Percentiles rank a stretch among this genome's conserved stretches.
Conservation (phyloP, 2,329 filamentous ascomycete genomes). For the Helotiales sp. region DNA sequence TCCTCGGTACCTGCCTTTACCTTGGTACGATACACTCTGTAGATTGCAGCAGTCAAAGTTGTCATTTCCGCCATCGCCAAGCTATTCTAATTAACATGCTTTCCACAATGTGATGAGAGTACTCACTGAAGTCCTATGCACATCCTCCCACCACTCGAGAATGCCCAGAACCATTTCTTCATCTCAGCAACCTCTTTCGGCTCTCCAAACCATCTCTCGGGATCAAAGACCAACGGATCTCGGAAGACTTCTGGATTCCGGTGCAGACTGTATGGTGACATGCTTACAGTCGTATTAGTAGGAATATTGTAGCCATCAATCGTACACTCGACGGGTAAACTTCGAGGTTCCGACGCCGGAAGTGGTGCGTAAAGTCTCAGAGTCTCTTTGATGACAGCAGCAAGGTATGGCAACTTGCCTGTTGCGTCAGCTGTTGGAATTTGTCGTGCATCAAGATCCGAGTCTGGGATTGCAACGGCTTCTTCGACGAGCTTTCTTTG, state of each 20-base stretch:
- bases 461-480: conserved; percentile 34
- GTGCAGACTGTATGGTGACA: conserved; percentile 53
- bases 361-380: conserved; percentile 50
- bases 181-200: conserved; percentile 35
- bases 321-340: conserved; percentile 35
- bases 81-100: conserved; percentile 25
- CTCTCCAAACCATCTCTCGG: conserved; percentile 49
- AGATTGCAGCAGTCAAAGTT: conserved; percentile 45
- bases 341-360: conserved; percentile 51
- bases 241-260: conserved; percentile 49
- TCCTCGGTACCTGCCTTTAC: conserved; percentile 33
- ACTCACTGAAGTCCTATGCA: conserved; percentile 55
- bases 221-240: conserved; percentile 48
- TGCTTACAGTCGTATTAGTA: conserved; percentile 49
- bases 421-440: conserved; percentile 38
- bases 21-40: conserved; percentile 43
- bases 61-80: conserved; percentile 53
- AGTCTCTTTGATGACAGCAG: conserved; percentile 52
- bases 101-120: background rate
- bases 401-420: conserved; percentile 44
- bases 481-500: conserved; percentile 48
- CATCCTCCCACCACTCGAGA: conserved; percentile 65
- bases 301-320: conserved; percentile 45
- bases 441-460: conserved; percentile 29
- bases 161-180: conserved; percentile 60